Conservation (phyloP, 495 filamentous ascomycete genomes). For the Cercophora newfieldiana region DNA sequence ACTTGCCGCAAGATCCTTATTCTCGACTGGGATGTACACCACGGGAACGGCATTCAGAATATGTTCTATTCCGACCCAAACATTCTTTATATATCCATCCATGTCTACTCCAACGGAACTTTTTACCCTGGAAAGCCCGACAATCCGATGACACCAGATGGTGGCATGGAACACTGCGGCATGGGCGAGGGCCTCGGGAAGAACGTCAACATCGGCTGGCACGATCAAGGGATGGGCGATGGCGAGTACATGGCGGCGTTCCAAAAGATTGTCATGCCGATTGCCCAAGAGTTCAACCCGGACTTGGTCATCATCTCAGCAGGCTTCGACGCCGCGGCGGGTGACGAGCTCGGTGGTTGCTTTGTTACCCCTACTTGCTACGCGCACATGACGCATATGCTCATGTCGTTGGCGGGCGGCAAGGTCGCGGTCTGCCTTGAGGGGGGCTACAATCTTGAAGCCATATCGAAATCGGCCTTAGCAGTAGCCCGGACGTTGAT, state of each 20-base stretch:
- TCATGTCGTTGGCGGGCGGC: constrained; percentile 91
- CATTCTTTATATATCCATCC: constrained; percentile 94
- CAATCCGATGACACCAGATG: constrained; percentile 56
- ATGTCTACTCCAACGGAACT: constrained; percentile 75
- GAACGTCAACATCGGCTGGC: constrained; percentile 97
- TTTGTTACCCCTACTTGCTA: constrained; percentile 89
- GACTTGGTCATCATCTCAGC: constrained; percentile 95
- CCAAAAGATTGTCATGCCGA: constrained; percentile 95
- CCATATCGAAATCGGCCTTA: constrained; percentile 87
- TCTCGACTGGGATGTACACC: constrained; percentile 88
- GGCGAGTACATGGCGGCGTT: constrained; percentile 96
- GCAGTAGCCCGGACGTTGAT: constrained; percentile 91
- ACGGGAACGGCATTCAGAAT: constrained; percentile 95
- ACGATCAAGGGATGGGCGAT: constrained; percentile 89
- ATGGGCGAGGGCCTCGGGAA: constrained; percentile 72
- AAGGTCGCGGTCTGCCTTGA: constrained; percentile 91
- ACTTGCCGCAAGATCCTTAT: constrained; percentile 85
- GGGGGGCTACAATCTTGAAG: constrained; percentile 91
- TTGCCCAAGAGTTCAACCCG: constrained; percentile 87
- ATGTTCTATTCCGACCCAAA: constrained; percentile 95
- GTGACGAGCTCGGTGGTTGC: constrained; percentile 89
- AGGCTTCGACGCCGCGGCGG: constrained; percentile 93
- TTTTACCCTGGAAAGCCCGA: constrained; percentile 84
- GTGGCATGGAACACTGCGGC: constrained; percentile 75
- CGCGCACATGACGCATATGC: constrained; percentile 98